Conservation (phyloP, 306 rosid species). For the Begonia loranthoides region DNA sequence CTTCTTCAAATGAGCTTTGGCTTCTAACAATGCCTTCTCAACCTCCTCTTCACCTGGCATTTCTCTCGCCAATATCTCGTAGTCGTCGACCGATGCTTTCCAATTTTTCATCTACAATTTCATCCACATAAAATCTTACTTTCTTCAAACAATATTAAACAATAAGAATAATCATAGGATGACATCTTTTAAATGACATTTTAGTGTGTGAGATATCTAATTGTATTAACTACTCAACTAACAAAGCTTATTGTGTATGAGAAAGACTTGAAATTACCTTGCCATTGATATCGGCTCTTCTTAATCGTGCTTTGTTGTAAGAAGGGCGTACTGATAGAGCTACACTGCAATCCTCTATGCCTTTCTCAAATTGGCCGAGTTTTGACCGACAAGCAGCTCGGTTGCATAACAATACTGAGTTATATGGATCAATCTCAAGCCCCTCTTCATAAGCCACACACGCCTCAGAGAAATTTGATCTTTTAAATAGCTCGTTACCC, state of each 20-base stretch:
- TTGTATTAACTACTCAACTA: not conserved
- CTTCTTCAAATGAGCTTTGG: conserved; percentile 25
- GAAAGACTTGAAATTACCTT: conserved; percentile 32
- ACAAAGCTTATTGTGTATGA: not conserved
- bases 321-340: conserved; percentile 61
- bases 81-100: conserved; percentile 65
- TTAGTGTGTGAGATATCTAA: not conserved
- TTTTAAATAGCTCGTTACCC: conserved; percentile 66
- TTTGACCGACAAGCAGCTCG: conserved; percentile 68
- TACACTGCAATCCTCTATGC: conserved; percentile 51
- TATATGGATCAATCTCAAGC: conserved; percentile 55
- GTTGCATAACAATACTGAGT: conserved; percentile 60
- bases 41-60: conserved; percentile 47
- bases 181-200: not conserved
- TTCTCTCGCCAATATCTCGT: conserved; percentile 37
- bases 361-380: conserved; percentile 48
- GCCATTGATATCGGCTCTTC: conserved; percentile 76
- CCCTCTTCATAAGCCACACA: conserved; percentile 59
- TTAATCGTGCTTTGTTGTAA: conserved; percentile 62
- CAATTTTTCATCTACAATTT: conserved; percentile 49
- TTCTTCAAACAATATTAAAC: too few relatives aligned
- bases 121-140: not conserved
- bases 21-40: conserved; percentile 31
- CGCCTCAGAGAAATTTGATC: conserved; percentile 57
- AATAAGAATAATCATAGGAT: too few relatives aligned